Percentiles rank a stretch among this genome's conserved stretches.
Conservation (phyloP, 805 yeast species). For the Suhomyces pyralidae region DNA sequence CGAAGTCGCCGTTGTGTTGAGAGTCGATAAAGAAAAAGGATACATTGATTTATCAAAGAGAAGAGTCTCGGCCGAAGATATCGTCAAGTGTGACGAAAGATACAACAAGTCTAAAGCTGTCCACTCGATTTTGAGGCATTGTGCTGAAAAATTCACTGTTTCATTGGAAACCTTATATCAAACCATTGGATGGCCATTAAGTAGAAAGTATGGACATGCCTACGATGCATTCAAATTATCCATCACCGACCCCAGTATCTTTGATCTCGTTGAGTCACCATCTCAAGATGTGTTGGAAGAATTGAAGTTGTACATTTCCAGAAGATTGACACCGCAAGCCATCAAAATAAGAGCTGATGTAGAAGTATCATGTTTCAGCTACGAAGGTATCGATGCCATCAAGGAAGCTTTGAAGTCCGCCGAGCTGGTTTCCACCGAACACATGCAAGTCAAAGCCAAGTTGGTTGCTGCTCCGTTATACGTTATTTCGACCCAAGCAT, state of each 20-base stretch:
- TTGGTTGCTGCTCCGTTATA: constrained; percentile 97
- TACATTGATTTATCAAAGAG: constrained; percentile 96
- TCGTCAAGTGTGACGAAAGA: constrained; percentile 94
- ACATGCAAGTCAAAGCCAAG: constrained; percentile 86
- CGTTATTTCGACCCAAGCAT: constrained; percentile 87
- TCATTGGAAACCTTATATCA: constrained; percentile 83
- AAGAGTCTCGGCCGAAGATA: constrained; percentile 97
- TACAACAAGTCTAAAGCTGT: constrained; percentile 96
- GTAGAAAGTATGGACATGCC: constrained; percentile 93
- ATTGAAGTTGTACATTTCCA: constrained; percentile 79
- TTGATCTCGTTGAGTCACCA: constrained; percentile 75
- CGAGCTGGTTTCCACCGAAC: constrained; percentile 78
- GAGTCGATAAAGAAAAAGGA: constrained; percentile 98
- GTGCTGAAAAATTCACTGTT: constrained; percentile 93
- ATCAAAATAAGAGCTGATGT: constrained; percentile 98
- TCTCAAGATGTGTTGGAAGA: constrained; percentile 75
- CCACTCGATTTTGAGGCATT: constrained; percentile 96
- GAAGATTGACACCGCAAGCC: constrained; percentile 97
- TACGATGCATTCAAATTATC: constrained; percentile 96
- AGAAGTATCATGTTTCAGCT: constrained; percentile 94
- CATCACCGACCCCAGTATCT: constrained; percentile 85
- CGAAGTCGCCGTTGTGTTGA: constrained; percentile 94
- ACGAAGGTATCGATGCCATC: constrained; percentile 97
- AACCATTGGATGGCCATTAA: constrained; percentile 95
- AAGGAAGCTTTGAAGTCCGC: constrained; percentile 85